Percentiles rank a stretch among this genome's conserved stretches.
These are phyloP conservation scores for Melanopsichium pennsylvanicum DNA, from an alignment of 1,284 basidiomycete genomes.

Conservation along the genomic window DNA sequence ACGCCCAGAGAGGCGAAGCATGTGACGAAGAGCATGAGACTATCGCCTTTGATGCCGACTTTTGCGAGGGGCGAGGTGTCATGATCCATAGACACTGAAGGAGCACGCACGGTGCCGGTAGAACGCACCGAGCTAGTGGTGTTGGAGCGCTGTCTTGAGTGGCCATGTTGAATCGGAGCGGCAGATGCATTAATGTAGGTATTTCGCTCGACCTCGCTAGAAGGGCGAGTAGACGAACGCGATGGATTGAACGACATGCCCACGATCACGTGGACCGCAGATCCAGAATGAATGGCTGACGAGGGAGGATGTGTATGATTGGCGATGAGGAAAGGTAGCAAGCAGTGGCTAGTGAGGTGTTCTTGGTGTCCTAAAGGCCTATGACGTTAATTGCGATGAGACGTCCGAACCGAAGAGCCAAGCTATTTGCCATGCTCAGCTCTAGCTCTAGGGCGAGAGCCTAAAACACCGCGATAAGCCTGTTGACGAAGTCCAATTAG, in stretches of 20 bases:
- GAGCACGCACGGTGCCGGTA: constrained; percentile 30
- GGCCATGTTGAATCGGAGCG: constrained; percentile 15
- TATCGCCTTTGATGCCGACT: constrained; percentile 57
- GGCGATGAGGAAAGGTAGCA: too few relatives aligned
- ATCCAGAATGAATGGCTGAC: neutral
- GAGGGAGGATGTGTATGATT: neutral
- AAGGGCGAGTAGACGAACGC: constrained; percentile 26
- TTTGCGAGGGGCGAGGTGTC: constrained; percentile 53
- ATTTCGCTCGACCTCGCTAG: constrained; percentile 34
- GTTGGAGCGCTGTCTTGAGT: constrained; percentile 18
- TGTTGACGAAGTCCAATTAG: neutral
- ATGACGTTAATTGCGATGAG: too few relatives aligned
- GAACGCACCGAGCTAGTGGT: constrained; percentile 31
- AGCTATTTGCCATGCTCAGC: constrained; percentile 3
- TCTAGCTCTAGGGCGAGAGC: too few relatives aligned
- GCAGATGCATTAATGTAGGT: constrained; percentile 10
- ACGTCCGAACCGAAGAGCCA: too few relatives aligned
- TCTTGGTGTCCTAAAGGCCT: too few relatives aligned
- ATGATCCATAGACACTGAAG: constrained; percentile 30
- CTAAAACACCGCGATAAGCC: neutral
- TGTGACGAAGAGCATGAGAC: constrained; percentile 67
- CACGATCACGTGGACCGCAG: neutral
- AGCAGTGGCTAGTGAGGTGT: too few relatives aligned
- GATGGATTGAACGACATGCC: constrained; percentile 27
- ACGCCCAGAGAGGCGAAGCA: constrained; percentile 87